Percentiles rank a stretch among this genome's conserved stretches.
Conservation (phyloP, 345 rosid genomes). For the Balakata baccata region DNA sequence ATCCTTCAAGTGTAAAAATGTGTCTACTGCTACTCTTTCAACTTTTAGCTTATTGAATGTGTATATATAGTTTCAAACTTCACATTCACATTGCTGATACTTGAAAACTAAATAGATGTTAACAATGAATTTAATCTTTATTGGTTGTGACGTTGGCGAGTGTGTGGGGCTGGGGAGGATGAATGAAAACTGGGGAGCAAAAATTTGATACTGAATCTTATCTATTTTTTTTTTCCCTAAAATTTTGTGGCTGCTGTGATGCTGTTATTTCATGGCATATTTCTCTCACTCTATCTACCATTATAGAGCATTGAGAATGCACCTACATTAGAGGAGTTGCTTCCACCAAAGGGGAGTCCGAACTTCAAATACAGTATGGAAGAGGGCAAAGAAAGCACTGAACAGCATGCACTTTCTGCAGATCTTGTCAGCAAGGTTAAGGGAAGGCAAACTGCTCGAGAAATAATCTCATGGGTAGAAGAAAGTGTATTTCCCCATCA, state of each 20-base stretch:
- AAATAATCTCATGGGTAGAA: conserved; percentile 76
- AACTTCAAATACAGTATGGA: conserved; percentile 59
- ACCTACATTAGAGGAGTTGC: conserved; percentile 77
- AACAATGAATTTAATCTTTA: background rate
- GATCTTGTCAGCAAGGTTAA: conserved; percentile 81
- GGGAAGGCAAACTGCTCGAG: conserved; percentile 77
- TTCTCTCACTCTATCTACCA: conserved; percentile 18
- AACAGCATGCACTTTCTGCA: conserved; percentile 59
- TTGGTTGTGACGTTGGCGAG: background rate
- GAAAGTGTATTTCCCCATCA: conserved; percentile 67
- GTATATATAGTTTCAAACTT: background rate
- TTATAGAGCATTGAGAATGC: conserved; percentile 86
- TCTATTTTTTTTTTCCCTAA: no score
- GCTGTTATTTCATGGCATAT: conserved; percentile 16
- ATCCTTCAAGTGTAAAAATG: background rate
- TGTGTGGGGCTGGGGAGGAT: background rate
- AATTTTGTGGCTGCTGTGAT: conserved; percentile 11
- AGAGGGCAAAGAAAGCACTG: conserved; percentile 69
- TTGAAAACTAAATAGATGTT: background rate
- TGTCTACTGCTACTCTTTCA: background rate
- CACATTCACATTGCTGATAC: background rate
- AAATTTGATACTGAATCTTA: background rate
- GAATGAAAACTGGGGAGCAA: background rate
- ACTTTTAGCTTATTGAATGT: background rate
- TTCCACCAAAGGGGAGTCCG: conserved; percentile 79